A percentile compares a stretch with the other conserved stretches of the same genome.
phyloP scores from a whole-genome alignment of 352 stramenopile genomes.

The Phytophthora colocasiae region DNA sequence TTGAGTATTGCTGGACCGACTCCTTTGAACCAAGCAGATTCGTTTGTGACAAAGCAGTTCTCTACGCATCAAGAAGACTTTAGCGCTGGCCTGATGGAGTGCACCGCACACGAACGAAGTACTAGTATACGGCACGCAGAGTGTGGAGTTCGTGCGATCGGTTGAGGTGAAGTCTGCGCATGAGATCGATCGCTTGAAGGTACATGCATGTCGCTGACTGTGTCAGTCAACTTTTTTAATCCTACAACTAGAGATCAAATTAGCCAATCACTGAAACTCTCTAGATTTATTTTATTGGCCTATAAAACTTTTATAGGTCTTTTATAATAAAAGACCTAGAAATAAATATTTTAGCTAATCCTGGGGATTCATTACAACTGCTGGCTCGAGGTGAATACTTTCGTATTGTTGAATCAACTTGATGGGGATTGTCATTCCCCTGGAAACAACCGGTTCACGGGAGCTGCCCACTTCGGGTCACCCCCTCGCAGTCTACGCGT shows the following conservation, averaged over 20 bases:
- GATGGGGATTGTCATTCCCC: constrained; percentile 12
- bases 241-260: no score
- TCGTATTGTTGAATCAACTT: constrained; percentile 6
- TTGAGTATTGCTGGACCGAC: constrained; percentile 4
- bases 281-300: no score
- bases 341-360: no score
- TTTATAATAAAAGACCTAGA: no score
- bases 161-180: constrained; percentile 5
- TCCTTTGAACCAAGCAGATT: constrained; percentile 4
- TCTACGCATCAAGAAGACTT: not conserved
- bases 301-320: no score
- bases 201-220: no score
- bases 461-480: constrained; percentile 4
- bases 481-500: constrained; percentile 12
- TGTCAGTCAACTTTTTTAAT: no score
- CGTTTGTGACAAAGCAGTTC: constrained; percentile 5
- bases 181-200: constrained; percentile 5
- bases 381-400: constrained; percentile 12
- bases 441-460: constrained; percentile 22
- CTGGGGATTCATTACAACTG: not conserved
- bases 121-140: no score
- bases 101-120: no score
- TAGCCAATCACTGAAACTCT: no score
- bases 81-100: not conserved
- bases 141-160: constrained; percentile 1